Conservation (phyloP, 306 rosid species). For the Citrullus amarus region DNA sequence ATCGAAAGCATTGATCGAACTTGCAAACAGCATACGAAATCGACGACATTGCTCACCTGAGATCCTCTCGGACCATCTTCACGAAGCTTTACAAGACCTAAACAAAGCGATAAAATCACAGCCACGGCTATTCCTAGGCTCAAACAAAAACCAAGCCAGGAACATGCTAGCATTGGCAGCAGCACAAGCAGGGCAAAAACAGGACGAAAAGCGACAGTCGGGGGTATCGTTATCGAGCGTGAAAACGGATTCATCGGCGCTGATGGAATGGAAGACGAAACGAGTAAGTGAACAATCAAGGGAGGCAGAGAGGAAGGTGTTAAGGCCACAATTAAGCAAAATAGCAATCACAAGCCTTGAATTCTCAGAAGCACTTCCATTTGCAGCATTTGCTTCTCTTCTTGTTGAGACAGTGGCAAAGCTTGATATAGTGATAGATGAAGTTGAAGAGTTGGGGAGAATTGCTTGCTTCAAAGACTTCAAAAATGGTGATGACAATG, state of each 20-base stretch:
- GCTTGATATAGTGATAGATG: conserved; percentile 67
- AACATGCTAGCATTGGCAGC: conserved; percentile 65
- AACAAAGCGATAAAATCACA: conserved; percentile 82
- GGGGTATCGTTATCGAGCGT: conserved; percentile 53
- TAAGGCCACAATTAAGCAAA: conserved; percentile 75
- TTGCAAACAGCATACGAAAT: conserved; percentile 55
- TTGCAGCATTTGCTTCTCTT: conserved; percentile 93
- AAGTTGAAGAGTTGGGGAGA: conserved; percentile 78
- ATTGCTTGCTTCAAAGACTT: conserved; percentile 66
- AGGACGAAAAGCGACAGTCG: conserved; percentile 11
- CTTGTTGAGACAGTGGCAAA: conserved; percentile 89
- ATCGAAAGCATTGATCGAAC: conserved; percentile 66
- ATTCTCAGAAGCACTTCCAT: conserved; percentile 93
- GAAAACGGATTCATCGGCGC: conserved; percentile 73
- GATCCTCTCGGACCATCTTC: conserved; percentile 85
- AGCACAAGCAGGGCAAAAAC: conserved; percentile 36
- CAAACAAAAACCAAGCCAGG: conserved; percentile 40
- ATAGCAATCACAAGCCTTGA: conserved; percentile 79
- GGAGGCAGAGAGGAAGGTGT: conserved; percentile 42
- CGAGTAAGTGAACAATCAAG: conserved; percentile 30
- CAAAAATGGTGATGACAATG: conserved; percentile 34
- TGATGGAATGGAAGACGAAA: conserved; percentile 58
- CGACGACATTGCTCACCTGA: conserved; percentile 86
- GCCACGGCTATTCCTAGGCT: conserved; percentile 86
- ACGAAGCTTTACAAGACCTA: conserved; percentile 78